A percentile compares a stretch with the other conserved stretches of the same genome.
Evolutionary conservation across 345 rosid species (phyloP).

Genomic region (Syzygium aromaticum): DNA sequence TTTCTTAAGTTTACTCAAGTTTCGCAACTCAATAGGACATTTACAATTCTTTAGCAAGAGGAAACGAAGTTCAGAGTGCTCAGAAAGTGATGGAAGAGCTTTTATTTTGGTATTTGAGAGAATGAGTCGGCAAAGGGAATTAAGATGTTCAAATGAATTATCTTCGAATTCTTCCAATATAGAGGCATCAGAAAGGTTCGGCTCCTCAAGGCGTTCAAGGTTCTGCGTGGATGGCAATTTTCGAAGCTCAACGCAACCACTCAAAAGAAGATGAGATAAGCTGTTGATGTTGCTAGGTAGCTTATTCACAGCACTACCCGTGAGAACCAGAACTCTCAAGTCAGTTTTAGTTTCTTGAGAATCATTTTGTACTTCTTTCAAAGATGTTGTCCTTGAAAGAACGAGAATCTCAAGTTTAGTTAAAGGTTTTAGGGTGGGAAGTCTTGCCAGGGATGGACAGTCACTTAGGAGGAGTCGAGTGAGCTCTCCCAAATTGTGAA

Average conservation of each 20-base stretch:
- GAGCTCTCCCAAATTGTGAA: not conserved
- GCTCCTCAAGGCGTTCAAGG: not conserved
- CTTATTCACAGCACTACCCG: not conserved
- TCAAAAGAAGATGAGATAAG: fast-evolving
- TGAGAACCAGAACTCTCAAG: not conserved
- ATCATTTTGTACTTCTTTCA: not conserved
- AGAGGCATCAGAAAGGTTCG: not conserved
- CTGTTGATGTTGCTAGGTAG: not conserved
- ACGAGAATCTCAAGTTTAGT: not conserved
- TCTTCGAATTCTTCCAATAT: fast-evolving
- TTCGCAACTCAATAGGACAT: not conserved
- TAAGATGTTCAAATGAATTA: not conserved
- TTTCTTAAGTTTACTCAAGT: not conserved
- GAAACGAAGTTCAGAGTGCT: not conserved
- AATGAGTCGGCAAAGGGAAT: fast-evolving
- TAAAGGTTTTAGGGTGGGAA: not conserved
- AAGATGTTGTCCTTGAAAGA: fast-evolving
- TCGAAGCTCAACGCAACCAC: fast-evolving
- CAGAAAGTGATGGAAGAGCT: not conserved
- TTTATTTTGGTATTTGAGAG: not conserved
- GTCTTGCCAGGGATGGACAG: not conserved
- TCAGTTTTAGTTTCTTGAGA: not conserved
- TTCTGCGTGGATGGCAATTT: not conserved
- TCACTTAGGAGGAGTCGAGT: not conserved
- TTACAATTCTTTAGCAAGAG: not conserved